These are phyloP conservation scores for Yarrowia hollandica DNA, from an alignment of 805 yeast species.

Conservation along the genomic window DNA sequence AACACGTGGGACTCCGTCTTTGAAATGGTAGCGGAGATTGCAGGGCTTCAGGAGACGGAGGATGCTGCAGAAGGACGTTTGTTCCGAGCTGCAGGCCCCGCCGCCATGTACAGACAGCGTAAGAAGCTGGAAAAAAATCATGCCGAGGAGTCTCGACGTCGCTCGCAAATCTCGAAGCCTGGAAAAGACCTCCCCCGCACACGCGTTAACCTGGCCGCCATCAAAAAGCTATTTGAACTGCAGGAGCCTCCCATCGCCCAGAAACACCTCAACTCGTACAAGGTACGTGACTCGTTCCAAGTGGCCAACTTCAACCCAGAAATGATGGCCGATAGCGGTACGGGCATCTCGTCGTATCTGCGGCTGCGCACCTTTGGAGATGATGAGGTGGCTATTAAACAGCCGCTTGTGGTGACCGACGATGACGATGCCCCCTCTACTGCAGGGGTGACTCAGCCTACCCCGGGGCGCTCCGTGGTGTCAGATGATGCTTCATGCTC, in stretches of 20 bases:
- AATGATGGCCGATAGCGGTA: slow-evolving; percentile 4
- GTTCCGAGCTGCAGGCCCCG: slow-evolving; percentile 40
- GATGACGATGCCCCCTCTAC: neutral
- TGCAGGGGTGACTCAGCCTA: neutral
- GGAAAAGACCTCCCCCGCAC: slow-evolving; percentile 13
- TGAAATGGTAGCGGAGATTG: slow-evolving; percentile 38
- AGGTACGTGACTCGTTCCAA: slow-evolving; percentile 23
- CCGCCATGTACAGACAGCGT: slow-evolving; percentile 39
- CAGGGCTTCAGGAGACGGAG: slow-evolving; percentile 36
- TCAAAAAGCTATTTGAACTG: slow-evolving; percentile 26
- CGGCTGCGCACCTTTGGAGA: slow-evolving; percentile 13
- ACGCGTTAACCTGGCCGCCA: slow-evolving; percentile 22
- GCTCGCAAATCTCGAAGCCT: slow-evolving; percentile 11
- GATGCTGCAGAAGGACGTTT: slow-evolving; percentile 38
- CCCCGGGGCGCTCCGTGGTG: neutral
- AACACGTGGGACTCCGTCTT: slow-evolving; percentile 41
- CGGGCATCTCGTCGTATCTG: slow-evolving; percentile 13
- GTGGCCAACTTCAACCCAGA: slow-evolving; percentile 18
- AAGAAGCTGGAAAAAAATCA: slow-evolving; percentile 34
- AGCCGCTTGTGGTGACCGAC: neutral
- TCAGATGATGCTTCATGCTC: slow-evolving; percentile 14
- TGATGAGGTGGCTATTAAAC: neutral
- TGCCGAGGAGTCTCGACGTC: slow-evolving; percentile 32
- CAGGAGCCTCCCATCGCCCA: slow-evolving; percentile 28
- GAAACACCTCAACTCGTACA: slow-evolving; percentile 22